These are phyloP conservation scores for Cryptosporidium xiaoi DNA, from an alignment of 169 alveolate genomes.

Conservation along the genomic window DNA sequence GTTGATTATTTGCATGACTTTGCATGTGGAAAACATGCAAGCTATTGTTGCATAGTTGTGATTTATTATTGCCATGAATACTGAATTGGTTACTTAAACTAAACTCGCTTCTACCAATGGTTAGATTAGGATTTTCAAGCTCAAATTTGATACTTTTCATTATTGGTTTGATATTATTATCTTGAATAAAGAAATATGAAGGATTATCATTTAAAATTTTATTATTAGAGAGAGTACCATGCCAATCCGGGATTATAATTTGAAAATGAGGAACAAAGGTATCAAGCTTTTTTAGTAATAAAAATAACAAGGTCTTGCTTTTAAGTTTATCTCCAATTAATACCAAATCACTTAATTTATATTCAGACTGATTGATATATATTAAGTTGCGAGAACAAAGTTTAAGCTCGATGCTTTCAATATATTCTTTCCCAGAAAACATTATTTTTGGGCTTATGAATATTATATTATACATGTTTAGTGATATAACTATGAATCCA, in stretches of 20 bases:
- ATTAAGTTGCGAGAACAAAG: constrained; percentile 6
- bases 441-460: constrained; percentile 25
- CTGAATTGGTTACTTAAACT: too few species aligned
- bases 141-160: background rate
- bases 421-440: background rate
- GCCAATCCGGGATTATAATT: constrained; percentile 34
- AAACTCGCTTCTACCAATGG: too few species aligned
- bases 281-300: background rate
- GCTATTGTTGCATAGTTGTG: too few species aligned
- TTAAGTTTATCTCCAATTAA: background rate
- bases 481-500: constrained; percentile 23
- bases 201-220: too few species aligned
- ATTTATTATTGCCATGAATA: too few species aligned
- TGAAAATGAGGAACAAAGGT: background rate
- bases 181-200: constrained; percentile 1
- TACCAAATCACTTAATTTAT: background rate
- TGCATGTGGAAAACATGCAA: too few species aligned
- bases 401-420: constrained; percentile 16
- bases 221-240: background rate
- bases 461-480: background rate
- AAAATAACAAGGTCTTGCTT: background rate
- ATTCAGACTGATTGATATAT: constrained; percentile 7
- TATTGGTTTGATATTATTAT: constrained; percentile 15
- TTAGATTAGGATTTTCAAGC: background rate
- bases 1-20: too few species aligned